Evolutionary conservation across 768 basidiomycete species (phyloP).

Genomic region (Hericium erinaceus): DNA sequence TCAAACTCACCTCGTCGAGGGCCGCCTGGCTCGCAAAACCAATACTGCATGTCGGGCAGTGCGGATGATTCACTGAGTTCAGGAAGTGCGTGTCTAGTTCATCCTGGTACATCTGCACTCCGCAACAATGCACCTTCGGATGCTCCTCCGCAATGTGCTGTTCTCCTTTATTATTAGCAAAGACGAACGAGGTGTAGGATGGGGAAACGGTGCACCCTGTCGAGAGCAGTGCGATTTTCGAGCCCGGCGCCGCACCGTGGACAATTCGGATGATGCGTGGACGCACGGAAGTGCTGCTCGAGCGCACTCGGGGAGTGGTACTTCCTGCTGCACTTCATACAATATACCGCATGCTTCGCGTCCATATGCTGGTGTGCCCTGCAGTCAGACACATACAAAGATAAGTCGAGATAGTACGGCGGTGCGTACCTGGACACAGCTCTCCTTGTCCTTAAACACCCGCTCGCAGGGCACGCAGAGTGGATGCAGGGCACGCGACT

Average conservation of each 20-base stretch:
- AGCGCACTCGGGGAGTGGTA: not conserved
- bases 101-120: not conserved
- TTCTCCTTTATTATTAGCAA: not conserved
- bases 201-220: not conserved
- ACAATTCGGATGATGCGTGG: not conserved
- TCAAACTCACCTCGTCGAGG: not conserved
- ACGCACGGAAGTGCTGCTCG: not conserved
- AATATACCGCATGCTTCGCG: not conserved
- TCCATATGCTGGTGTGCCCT: not conserved
- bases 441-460: not conserved
- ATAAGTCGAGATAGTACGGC: not conserved
- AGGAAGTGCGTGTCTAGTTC: not conserved
- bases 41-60: not conserved
- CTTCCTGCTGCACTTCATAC: not conserved
- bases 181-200: not conserved
- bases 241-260: not conserved
- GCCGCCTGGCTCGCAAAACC: not conserved
- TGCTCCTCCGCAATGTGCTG: constrained; percentile 1
- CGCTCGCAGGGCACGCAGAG: not conserved
- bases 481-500: not conserved
- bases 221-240: not conserved
- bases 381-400: not conserved
- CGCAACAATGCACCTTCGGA: constrained; percentile 1
- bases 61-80: not conserved
- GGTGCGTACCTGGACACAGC: not conserved